A percentile compares a stretch with the other conserved stretches of the same genome.
These are phyloP conservation scores for Pestalotiopsis sp. DNA, from an alignment of 2,329 filamentous ascomycete species.

Conservation along the genomic window DNA sequence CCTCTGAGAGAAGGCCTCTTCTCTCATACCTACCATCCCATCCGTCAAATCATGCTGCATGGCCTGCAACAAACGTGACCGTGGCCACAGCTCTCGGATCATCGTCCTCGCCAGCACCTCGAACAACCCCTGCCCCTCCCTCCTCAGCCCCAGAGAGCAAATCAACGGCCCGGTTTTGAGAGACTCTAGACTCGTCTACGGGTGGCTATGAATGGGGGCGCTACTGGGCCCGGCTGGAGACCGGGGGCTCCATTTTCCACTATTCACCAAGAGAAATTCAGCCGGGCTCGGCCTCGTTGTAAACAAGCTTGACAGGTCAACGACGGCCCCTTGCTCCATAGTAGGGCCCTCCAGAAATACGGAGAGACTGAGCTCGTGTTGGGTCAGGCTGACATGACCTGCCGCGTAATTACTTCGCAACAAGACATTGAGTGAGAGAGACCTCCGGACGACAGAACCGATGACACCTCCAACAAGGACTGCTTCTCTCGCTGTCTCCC, in stretches of 20 bases:
- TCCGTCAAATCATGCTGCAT: not conserved
- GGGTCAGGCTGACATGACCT: not conserved
- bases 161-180: not conserved
- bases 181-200: not conserved
- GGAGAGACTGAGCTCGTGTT: slow-evolving; percentile 5
- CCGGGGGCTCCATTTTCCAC: not conserved
- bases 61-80: not conserved
- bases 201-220: not conserved
- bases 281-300: not conserved
- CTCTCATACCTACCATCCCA: not conserved
- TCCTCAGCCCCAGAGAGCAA: not conserved
- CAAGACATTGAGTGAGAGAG: not conserved
- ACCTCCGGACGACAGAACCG: not conserved
- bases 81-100: not conserved
- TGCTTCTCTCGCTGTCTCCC: not conserved
- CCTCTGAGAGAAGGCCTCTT: not conserved
- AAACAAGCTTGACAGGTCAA: not conserved
- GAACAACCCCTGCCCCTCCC: not conserved
- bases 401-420: slow-evolving; percentile 1
- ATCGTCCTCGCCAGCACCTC: not conserved
- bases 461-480: not conserved
- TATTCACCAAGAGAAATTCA: slow-evolving; percentile 2
- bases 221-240: not conserved
- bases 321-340: not conserved
- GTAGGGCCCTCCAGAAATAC: not conserved